Evolutionary conservation across 306 rosid genomes (phyloP).

Genomic region (Quercus parvula): DNA sequence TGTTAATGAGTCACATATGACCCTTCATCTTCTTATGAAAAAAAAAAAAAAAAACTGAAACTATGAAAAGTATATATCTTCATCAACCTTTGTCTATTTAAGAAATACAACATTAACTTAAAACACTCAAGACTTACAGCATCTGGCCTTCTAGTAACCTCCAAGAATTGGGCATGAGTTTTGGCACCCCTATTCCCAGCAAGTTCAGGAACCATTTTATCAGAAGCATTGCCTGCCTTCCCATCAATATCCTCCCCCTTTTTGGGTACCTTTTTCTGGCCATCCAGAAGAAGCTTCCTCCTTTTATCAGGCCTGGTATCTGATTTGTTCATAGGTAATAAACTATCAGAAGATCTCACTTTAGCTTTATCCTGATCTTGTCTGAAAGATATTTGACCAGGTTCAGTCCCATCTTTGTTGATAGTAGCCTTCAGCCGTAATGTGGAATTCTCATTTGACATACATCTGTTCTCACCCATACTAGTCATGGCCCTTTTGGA

Average conservation of each 20-base stretch:
- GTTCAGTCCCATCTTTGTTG: slow-evolving; percentile 2
- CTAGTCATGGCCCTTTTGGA: background rate
- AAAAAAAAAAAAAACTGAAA: too few relatives aligned
- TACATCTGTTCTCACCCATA: background rate
- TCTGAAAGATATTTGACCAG: background rate
- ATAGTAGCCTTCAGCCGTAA: slow-evolving; percentile 1
- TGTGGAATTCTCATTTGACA: background rate
- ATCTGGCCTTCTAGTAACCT: slow-evolving; percentile 36
- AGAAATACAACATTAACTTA: background rate
- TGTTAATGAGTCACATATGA: background rate
- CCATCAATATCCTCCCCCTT: slow-evolving; percentile 15
- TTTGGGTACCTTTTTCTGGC: background rate
- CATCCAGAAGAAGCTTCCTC: slow-evolving; percentile 25
- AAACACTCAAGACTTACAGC: slow-evolving; percentile 33
- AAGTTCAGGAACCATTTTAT: background rate
- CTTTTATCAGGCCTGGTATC: slow-evolving; percentile 29
- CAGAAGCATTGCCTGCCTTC: background rate
- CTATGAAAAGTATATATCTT: background rate
- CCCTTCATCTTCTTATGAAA: background rate
- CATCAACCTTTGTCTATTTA: background rate
- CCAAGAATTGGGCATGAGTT: slow-evolving; percentile 5
- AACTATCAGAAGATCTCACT: slow-evolving; percentile 17
- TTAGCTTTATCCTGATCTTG: slow-evolving; percentile 28
- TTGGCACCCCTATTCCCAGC: background rate
- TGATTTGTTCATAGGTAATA: slow-evolving; percentile 12